These are phyloP conservation scores for Acacia acuminata DNA, from an alignment of 306 rosid genomes.

Conservation along the genomic window DNA sequence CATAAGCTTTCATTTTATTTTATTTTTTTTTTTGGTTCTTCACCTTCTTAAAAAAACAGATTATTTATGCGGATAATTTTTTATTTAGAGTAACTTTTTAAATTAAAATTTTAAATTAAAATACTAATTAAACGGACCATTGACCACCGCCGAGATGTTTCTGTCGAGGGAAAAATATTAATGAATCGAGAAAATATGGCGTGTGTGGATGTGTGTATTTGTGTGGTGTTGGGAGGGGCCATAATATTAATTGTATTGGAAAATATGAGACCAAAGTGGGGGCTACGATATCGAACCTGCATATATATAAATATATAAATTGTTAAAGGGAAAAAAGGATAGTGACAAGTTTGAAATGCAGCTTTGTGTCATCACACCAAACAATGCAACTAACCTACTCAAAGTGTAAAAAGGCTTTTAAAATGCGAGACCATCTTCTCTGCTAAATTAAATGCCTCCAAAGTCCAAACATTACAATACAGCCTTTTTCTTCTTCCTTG, in stretches of 20 bases:
- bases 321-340: not conserved
- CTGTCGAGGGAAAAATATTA: not conserved
- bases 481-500: conserved; percentile 29
- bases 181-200: not conserved
- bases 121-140: not conserved
- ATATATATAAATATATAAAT: not conserved
- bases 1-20: not conserved
- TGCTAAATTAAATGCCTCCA: conserved; percentile 23
- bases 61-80: not conserved
- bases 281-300: not conserved
- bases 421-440: conserved; percentile 15
- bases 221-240: too few relatives aligned
- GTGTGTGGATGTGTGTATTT: not conserved
- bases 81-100: not conserved
- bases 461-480: conserved; percentile 7
- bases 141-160: not conserved
- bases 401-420: conserved; percentile 9
- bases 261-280: not conserved
- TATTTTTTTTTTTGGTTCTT: too few relatives aligned
- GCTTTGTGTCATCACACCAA: conserved; percentile 34
- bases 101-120: too few relatives aligned
- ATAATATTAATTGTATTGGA: not conserved
- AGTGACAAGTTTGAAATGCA: conserved; percentile 38
- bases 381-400: conserved; percentile 46
- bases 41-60: not conserved